Percentiles rank a stretch among this genome's conserved stretches.
These are phyloP conservation scores for Calonectria honghensis DNA, from an alignment of 2,329 filamentous ascomycete species.

Conservation along the genomic window DNA sequence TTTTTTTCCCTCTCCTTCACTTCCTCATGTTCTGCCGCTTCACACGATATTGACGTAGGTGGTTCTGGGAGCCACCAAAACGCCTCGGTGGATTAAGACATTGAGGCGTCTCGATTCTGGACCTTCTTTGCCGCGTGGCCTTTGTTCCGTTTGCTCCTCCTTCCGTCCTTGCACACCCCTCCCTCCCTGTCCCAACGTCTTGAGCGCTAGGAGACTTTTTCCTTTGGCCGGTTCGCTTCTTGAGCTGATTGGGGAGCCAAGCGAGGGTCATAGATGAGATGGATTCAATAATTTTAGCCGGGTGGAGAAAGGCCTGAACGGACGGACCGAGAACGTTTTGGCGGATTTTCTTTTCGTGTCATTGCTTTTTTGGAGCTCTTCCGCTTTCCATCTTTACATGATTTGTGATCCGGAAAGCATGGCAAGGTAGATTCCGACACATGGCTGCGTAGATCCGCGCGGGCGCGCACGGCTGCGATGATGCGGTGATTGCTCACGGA, in stretches of 20 bases:
- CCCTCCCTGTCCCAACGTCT: neutral
- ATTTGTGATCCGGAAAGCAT: conserved; percentile 8
- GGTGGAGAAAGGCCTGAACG: conserved; percentile 1
- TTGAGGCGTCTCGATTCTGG: conserved; percentile 20
- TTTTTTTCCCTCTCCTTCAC: neutral
- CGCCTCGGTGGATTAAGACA: neutral
- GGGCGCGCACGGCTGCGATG: neutral
- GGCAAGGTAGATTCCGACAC: neutral
- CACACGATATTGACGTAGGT: conserved; percentile 26
- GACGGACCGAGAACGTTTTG: conserved; percentile 22
- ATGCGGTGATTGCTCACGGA: neutral
- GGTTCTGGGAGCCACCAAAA: neutral
- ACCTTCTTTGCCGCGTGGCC: conserved; percentile 20
- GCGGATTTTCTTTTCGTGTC: neutral
- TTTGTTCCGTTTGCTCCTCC: neutral
- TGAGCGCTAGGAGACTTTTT: conserved; percentile 30
- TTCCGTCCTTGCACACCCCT: neutral
- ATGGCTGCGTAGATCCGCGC: conserved; percentile 16
- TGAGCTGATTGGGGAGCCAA: conserved; percentile 16
- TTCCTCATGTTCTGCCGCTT: no score
- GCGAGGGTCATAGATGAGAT: neutral
- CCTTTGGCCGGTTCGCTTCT: neutral
- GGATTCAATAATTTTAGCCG: neutral
- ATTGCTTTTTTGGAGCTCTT: neutral
- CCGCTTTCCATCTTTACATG: neutral